Evolutionary conservation across 2,329 filamentous ascomycete genomes (phyloP).

Genomic region (Lasiodiplodia citricola): DNA sequence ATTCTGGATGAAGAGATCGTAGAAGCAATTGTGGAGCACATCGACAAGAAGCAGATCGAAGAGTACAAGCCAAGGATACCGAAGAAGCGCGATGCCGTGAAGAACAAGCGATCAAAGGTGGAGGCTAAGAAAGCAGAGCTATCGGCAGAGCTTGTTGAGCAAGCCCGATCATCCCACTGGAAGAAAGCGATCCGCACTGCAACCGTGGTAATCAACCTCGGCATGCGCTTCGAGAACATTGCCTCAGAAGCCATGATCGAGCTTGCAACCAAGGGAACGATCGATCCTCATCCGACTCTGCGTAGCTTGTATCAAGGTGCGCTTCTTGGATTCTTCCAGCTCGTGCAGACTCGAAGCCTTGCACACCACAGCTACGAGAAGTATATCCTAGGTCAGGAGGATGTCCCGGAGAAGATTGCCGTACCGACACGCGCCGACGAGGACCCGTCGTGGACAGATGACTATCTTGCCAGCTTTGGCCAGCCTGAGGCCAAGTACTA

Average conservation of each 20-base stretch:
- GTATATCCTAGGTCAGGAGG: conserved; percentile 81
- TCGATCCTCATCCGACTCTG: conserved; percentile 87
- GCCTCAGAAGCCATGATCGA: conserved; percentile 83
- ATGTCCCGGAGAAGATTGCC: conserved; percentile 75
- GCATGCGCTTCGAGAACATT: conserved; percentile 87
- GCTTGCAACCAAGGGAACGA: conserved; percentile 79
- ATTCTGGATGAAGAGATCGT: conserved; percentile 76
- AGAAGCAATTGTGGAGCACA: conserved; percentile 61
- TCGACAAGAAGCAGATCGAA: conserved; percentile 47
- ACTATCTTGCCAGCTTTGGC: conserved; percentile 79
- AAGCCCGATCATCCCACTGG: conserved; percentile 86
- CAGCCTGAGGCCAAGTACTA: conserved; percentile 83
- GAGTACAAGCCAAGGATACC: conserved; percentile 67
- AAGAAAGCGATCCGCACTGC: conserved; percentile 91
- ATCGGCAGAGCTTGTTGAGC: conserved; percentile 78
- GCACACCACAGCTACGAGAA: conserved; percentile 88
- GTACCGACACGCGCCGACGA: conserved; percentile 72
- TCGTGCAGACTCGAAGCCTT: conserved; percentile 83
- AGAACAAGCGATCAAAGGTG: conserved; percentile 75
- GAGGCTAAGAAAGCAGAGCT: conserved; percentile 83
- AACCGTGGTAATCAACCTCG: conserved; percentile 88
- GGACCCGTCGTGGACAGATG: conserved; percentile 75
- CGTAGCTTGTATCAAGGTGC: conserved; percentile 81
- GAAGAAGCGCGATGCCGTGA: conserved; percentile 74
- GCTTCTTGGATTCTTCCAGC: conserved; percentile 76